Conservation (phyloP, 1,284 basidiomycete genomes). For the Phylloboletellus chloephorus region DNA sequence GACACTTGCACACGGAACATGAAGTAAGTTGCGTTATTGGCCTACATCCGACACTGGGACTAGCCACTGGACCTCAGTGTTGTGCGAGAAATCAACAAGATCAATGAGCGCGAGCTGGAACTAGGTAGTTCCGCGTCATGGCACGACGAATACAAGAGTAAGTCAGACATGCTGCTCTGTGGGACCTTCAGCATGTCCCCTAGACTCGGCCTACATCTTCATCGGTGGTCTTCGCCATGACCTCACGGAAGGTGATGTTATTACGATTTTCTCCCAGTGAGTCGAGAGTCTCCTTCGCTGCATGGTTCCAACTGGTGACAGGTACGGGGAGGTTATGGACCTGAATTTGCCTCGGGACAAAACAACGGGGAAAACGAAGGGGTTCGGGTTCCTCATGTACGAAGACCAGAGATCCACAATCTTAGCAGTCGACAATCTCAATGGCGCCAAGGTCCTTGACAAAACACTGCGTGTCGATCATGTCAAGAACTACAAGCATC, state of each 20-base stretch:
- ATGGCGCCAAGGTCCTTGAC: conserved; percentile 86
- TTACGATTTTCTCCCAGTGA: conserved; percentile 96
- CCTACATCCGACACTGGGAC: conserved; percentile 6
- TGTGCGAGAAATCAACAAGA: conserved; percentile 87
- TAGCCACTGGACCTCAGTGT: conserved; percentile 49
- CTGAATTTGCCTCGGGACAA: conserved; percentile 93
- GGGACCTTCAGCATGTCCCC: conserved; percentile 4
- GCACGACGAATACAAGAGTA: conserved; percentile 94
- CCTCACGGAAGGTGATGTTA: conserved; percentile 95
- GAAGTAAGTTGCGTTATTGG: conserved; percentile 57
- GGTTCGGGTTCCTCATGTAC: conserved; percentile 98
- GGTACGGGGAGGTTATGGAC: conserved; percentile 94
- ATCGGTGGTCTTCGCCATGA: conserved; percentile 82
- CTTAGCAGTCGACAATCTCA: conserved; percentile 97
- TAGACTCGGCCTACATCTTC: conserved; percentile 94
- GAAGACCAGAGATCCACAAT: conserved; percentile 96
- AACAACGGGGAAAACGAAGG: conserved; percentile 80
- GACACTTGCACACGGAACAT: conserved; percentile 36
- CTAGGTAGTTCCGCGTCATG: conserved; percentile 77
- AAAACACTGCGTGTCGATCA: conserved; percentile 91
- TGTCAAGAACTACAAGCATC: conserved; percentile 90
- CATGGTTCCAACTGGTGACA: conserved; percentile 30
- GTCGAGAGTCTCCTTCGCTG: conserved; percentile 28
- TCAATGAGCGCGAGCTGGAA: conserved; percentile 90
- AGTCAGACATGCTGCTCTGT: conserved; percentile 11